phyloP scores from a whole-genome alignment of 148 eudicot genomes.

The Amaranthus palmeri region DNA sequence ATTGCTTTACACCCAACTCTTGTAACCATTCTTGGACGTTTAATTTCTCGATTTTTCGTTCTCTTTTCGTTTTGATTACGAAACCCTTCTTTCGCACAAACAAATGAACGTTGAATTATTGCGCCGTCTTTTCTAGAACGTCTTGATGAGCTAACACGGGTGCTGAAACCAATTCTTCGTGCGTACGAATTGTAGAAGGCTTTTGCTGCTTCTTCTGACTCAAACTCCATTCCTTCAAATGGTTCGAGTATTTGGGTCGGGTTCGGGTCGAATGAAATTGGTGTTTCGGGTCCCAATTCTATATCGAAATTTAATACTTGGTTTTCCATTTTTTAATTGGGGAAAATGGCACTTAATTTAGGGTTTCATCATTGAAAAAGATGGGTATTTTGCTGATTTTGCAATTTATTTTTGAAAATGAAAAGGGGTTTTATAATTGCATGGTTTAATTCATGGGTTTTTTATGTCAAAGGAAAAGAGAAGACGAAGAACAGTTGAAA shows the following conservation, averaged over 20 bases:
- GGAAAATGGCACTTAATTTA: background rate
- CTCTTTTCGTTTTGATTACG: slow-evolving; percentile 39
- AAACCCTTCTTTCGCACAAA: slow-evolving; percentile 56
- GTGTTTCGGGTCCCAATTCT: slow-evolving; percentile 23
- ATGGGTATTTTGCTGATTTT: background rate
- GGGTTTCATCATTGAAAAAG: slow-evolving; percentile 12
- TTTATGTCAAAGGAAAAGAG: background rate
- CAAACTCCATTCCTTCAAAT: slow-evolving; percentile 51
- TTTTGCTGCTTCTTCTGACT: slow-evolving; percentile 56
- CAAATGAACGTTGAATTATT: slow-evolving; percentile 49
- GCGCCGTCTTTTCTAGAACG: slow-evolving; percentile 45
- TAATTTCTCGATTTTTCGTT: slow-evolving; percentile 31
- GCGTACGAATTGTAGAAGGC: slow-evolving; percentile 57
- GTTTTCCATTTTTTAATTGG: slow-evolving; percentile 29
- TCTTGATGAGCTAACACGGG: slow-evolving; percentile 48
- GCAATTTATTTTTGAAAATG: background rate
- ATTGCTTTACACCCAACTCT: slow-evolving; percentile 53
- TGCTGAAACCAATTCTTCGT: slow-evolving; percentile 49
- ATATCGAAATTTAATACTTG: slow-evolving; percentile 33
- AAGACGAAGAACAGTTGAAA: background rate
- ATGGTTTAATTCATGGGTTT: background rate
- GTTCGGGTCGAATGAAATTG: slow-evolving; percentile 31
- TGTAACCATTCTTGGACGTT: slow-evolving; percentile 42
- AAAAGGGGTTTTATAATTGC: background rate
- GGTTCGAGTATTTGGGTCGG: slow-evolving; percentile 31